Evolutionary conservation across 2,329 filamentous ascomycete genomes (phyloP).

Genomic region (Botrytis porri): DNA sequence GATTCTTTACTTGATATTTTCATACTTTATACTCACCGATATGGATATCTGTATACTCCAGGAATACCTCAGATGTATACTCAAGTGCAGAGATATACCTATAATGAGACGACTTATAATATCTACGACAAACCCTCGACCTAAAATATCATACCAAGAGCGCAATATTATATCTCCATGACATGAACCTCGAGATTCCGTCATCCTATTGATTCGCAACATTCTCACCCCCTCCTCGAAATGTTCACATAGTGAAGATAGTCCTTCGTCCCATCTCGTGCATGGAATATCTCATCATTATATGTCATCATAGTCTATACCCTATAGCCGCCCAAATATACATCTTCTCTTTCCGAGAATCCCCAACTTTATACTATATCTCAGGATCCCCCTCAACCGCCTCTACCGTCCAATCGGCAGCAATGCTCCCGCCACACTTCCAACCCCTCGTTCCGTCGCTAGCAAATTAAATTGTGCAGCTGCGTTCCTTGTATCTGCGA

Average conservation of each 20-base stretch:
- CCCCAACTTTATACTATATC: not conserved
- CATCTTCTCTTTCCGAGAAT: not conserved
- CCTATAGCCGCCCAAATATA: not conserved
- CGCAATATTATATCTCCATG: not conserved
- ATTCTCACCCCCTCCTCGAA: rapidly evolving
- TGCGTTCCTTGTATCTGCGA: conserved; percentile 90
- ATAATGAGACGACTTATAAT: too few species aligned
- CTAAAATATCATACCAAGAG: too few species aligned
- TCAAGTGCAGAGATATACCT: too few species aligned
- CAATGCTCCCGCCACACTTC: conserved; percentile 81
- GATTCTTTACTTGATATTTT: too few species aligned
- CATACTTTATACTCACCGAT: too few species aligned
- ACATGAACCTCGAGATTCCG: rapidly evolving
- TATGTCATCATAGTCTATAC: not conserved
- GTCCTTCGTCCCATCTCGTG: not conserved
- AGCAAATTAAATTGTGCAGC: conserved; percentile 92
- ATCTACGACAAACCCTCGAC: too few species aligned
- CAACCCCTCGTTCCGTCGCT: conserved; percentile 86
- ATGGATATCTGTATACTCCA: too few species aligned
- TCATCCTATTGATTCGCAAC: rapidly evolving
- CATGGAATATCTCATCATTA: not conserved
- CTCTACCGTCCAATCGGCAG: conserved; percentile 76
- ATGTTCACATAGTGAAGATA: not conserved
- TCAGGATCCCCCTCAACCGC: not conserved
- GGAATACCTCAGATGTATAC: too few species aligned